Evolutionary conservation across 192 early-diverging fungal genomes (phyloP).

Genomic region (Podila clonocystis): DNA sequence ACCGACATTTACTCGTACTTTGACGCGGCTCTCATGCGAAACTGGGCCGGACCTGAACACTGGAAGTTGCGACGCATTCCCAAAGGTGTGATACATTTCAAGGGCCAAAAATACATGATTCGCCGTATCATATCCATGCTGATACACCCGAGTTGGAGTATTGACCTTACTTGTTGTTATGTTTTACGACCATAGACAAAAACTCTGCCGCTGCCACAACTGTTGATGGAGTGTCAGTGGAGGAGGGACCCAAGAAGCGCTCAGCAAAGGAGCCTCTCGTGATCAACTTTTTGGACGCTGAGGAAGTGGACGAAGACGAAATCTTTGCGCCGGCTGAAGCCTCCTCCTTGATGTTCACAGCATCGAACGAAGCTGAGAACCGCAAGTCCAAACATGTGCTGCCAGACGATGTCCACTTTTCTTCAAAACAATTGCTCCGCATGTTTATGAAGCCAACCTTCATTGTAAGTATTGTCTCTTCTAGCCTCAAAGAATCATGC

Average conservation of each 20-base stretch:
- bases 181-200: conserved; percentile 16
- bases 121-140: too few species aligned
- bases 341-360: conserved; percentile 55
- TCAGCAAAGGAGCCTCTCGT: conserved; percentile 56
- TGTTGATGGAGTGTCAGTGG: conserved; percentile 16
- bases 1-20: conserved; percentile 88
- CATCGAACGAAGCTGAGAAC: conserved; percentile 66
- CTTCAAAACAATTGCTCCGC: conserved; percentile 61
- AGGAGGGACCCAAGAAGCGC: conserved; percentile 58
- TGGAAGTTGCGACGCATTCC: conserved; percentile 74
- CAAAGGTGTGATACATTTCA: conserved; percentile 34
- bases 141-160: too few species aligned
- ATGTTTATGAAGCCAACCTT: conserved; percentile 61
- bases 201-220: conserved; percentile 4
- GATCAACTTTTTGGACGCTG: conserved; percentile 71
- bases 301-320: conserved; percentile 65
- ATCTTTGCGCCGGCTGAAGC: conserved; percentile 75
- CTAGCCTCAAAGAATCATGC: not conserved
- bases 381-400: conserved; percentile 68
- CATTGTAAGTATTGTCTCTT: conserved; percentile 42
- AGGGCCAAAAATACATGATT: too few species aligned
- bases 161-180: not conserved
- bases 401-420: conserved; percentile 84
- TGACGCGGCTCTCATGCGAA: conserved; percentile 79
- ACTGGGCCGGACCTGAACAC: conserved; percentile 95